Conservation (phyloP, 495 filamentous ascomycete genomes). For the Daldinia childiae region DNA sequence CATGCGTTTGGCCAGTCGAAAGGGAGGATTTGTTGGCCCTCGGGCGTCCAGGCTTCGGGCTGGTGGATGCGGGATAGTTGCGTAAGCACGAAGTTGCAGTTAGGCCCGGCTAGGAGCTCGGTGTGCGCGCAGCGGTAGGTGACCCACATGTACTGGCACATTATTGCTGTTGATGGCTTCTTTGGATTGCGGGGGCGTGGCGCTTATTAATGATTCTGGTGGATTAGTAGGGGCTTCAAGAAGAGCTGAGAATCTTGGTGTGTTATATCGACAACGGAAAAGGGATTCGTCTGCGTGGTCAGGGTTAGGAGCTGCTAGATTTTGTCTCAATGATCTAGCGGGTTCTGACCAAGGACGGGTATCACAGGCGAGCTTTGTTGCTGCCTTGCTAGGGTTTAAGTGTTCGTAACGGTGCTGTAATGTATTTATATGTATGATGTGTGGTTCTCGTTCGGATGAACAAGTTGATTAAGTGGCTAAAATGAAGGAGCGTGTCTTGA, state of each 20-base stretch:
- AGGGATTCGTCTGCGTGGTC: too few species aligned
- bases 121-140: slow-evolving; percentile 43
- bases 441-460: background rate
- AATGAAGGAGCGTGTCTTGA: background rate
- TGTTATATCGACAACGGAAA: too few species aligned
- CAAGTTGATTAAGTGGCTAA: background rate
- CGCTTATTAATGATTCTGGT: background rate
- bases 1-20: slow-evolving; percentile 42
- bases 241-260: too few species aligned
- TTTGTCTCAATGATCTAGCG: too few species aligned
- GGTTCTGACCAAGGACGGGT: background rate
- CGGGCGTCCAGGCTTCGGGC: slow-evolving; percentile 20
- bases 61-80: slow-evolving; percentile 46
- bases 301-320: too few species aligned
- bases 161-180: slow-evolving; percentile 11
- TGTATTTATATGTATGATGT: background rate
- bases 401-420: background rate
- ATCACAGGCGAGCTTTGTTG: background rate
- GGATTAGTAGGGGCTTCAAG: too few species aligned
- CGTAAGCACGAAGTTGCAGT: slow-evolving; percentile 35
- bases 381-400: background rate
- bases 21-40: slow-evolving; percentile 22
- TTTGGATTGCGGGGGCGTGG: background rate
- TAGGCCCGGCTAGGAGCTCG: slow-evolving; percentile 35
- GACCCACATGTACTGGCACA: slow-evolving; percentile 46